A percentile compares a stretch with the other conserved stretches of the same genome.
phyloP scores from a whole-genome alignment of 805 yeast species.

The Ogataea methylovora region DNA sequence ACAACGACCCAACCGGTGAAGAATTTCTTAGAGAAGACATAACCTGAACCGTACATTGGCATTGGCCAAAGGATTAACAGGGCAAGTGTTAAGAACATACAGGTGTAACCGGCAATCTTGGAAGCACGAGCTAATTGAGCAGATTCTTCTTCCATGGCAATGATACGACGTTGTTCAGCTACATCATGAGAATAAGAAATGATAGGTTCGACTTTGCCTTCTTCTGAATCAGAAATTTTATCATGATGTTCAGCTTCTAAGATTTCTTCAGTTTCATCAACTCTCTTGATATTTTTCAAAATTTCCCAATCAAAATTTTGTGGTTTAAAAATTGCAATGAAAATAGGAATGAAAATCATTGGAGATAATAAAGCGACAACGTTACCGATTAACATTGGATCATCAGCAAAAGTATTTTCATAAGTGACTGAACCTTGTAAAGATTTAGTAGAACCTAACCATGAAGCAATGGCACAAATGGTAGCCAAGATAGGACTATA shows the following conservation, averaged over 20 bases:
- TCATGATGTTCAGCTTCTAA: conserved; percentile 26
- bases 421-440: conserved; percentile 36
- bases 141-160: conserved; percentile 40
- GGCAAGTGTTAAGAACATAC: conserved; percentile 53
- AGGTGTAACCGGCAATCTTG: conserved; percentile 52
- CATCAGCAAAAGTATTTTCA: conserved; percentile 64
- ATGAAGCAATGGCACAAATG: conserved; percentile 60
- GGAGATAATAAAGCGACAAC: conserved; percentile 78
- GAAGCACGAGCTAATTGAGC: conserved; percentile 47
- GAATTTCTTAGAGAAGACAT: conserved; percentile 66
- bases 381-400: conserved; percentile 87
- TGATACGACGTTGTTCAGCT: conserved; percentile 10
- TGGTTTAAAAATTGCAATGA: conserved; percentile 57
- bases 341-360: conserved; percentile 51
- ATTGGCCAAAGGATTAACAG: conserved; percentile 81
- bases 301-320: conserved; percentile 70
- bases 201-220: conserved; percentile 17
- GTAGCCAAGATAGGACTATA: conserved; percentile 77
- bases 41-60: conserved; percentile 85
- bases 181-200: conserved; percentile 23
- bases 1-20: conserved; percentile 90
- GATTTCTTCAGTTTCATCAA: conserved; percentile 66
- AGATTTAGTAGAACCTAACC: conserved; percentile 47
- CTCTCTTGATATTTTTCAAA: conserved; percentile 53
- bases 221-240: conserved; percentile 9